Conservation (phyloP, 129 eudicot species). For the Logfia minima region DNA sequence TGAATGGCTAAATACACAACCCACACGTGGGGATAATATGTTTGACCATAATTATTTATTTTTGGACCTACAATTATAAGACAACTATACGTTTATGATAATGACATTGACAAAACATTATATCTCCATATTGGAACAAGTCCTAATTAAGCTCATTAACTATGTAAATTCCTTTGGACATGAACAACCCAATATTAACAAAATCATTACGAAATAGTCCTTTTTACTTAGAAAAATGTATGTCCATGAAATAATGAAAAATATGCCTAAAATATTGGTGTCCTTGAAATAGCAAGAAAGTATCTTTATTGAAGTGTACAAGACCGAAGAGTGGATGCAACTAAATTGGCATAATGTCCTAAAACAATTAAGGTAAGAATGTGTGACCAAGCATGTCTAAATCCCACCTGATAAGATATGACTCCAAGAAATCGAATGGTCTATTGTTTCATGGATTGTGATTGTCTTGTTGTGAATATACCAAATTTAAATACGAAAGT, state of each 20-base stretch:
- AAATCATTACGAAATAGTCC: background rate
- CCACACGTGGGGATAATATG: background rate
- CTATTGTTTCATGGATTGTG: too few relatives aligned
- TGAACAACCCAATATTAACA: background rate
- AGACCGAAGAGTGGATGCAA: too few relatives aligned
- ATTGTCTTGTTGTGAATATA: background rate
- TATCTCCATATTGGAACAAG: background rate
- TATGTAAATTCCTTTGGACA: background rate
- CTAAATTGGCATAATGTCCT: background rate
- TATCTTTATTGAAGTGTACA: background rate
- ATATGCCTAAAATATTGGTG: background rate
- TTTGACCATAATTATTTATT: background rate
- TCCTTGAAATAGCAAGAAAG: background rate
- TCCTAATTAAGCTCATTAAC: background rate
- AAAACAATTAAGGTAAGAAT: background rate
- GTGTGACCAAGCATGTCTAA: slow-evolving; percentile 24
- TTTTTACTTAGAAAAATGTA: background rate
- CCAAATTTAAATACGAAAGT: too few relatives aligned
- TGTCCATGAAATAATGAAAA: background rate
- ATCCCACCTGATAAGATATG: slow-evolving; percentile 27
- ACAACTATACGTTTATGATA: background rate
- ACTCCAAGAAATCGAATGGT: slow-evolving; percentile 29
- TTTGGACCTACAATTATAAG: background rate
- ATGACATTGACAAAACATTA: background rate
- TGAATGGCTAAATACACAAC: too few relatives aligned